These are phyloP conservation scores for Suillus lakei DNA, from an alignment of 768 basidiomycete genomes.

Conservation along the genomic window DNA sequence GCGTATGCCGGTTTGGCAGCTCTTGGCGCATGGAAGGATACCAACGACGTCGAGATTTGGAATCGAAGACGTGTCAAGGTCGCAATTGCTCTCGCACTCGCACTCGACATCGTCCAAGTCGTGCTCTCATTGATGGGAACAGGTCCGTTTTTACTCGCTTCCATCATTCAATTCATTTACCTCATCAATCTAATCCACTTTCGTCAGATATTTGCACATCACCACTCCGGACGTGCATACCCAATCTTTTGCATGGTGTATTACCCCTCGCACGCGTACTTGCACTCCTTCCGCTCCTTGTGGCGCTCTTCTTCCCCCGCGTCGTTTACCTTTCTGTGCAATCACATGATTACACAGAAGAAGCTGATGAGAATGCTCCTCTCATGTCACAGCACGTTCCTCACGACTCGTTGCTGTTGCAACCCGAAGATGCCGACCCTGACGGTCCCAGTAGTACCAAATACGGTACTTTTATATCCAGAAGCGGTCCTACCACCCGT, in stretches of 20 bases:
- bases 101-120: conserved; percentile 63
- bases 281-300: conserved; percentile 62
- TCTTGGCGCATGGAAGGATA: conserved; percentile 80
- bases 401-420: conserved; percentile 56
- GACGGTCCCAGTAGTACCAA: conserved; percentile 50
- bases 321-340: conserved; percentile 61
- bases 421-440: conserved; percentile 42
- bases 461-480: conserved; percentile 60
- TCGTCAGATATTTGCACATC: conserved; percentile 26
- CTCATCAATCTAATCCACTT: background rate
- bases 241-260: conserved; percentile 50
- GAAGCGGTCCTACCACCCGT: conserved; percentile 52
- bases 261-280: conserved; percentile 72
- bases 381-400: conserved; percentile 26
- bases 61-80: conserved; percentile 58
- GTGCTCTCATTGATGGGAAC: conserved; percentile 43
- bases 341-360: conserved; percentile 17
- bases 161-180: conserved; percentile 14
- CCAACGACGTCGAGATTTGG: conserved; percentile 74
- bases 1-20: conserved; percentile 76
- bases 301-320: conserved; percentile 65
- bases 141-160: conserved; percentile 31
- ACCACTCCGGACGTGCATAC: conserved; percentile 34
- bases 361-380: conserved; percentile 27
- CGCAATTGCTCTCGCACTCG: conserved; percentile 56